Percentiles rank a stretch among this genome's conserved stretches.
phyloP scores from a whole-genome alignment of 2,329 filamentous ascomycete species.

The Pseudomassariella vexata region DNA sequence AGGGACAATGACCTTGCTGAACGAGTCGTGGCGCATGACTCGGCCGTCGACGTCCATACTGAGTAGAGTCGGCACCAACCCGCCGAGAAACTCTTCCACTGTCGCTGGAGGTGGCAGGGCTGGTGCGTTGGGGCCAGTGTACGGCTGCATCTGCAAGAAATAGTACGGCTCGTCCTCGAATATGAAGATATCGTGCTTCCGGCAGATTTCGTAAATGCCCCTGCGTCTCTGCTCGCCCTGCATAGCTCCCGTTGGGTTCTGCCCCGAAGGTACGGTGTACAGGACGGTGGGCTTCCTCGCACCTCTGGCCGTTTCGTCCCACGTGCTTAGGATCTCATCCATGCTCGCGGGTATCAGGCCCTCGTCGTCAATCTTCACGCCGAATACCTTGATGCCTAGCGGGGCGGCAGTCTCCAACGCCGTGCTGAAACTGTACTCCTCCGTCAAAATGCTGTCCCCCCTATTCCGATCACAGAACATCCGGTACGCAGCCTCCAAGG shows the following conservation, averaged over 20 bases:
- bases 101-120: slow-evolving; percentile 50
- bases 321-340: slow-evolving; percentile 43
- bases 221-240: slow-evolving; percentile 61
- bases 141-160: slow-evolving; percentile 83
- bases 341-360: slow-evolving; percentile 46
- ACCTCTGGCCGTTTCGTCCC: slow-evolving; percentile 37
- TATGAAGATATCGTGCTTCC: slow-evolving; percentile 81
- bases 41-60: slow-evolving; percentile 81
- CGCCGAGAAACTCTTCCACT: slow-evolving; percentile 67
- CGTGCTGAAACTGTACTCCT: slow-evolving; percentile 87
- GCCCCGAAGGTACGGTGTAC: slow-evolving; percentile 66
- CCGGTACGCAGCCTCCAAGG: slow-evolving; percentile 76
- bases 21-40: slow-evolving; percentile 85
- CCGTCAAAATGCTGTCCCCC: slow-evolving; percentile 74
- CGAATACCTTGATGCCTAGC: slow-evolving; percentile 45
- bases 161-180: slow-evolving; percentile 94
- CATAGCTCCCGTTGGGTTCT: slow-evolving; percentile 88
- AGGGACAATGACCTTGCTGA: slow-evolving; percentile 85
- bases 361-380: slow-evolving; percentile 46
- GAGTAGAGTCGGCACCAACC: slow-evolving; percentile 69
- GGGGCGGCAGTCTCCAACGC: slow-evolving; percentile 53
- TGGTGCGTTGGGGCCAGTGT: slow-evolving; percentile 48
- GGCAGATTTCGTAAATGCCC: slow-evolving; percentile 70
- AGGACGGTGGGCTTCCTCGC: slow-evolving; percentile 48
- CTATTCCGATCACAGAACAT: slow-evolving; percentile 68